phyloP scores from a whole-genome alignment of 371 early-diverging fungal genomes.

The Chytridium lagenaria region DNA sequence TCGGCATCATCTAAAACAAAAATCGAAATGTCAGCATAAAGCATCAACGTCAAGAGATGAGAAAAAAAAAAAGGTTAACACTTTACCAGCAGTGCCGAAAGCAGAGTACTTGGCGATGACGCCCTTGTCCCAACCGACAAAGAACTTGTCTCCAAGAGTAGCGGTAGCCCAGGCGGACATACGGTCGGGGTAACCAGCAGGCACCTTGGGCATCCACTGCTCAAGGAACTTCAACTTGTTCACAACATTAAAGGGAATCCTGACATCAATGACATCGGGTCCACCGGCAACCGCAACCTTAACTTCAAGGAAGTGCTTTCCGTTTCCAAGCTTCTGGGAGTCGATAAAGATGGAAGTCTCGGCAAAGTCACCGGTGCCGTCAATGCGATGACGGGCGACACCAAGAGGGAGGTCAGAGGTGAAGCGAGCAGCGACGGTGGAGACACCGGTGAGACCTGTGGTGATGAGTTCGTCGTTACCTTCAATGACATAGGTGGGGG shows the following conservation, averaged over 20 bases:
- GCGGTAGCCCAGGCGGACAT: background rate
- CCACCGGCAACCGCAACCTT: background rate
- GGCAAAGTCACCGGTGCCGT: background rate
- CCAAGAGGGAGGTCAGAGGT: background rate
- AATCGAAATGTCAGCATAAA: no score
- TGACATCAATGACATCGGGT: background rate
- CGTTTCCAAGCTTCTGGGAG: slow-evolving; percentile 1
- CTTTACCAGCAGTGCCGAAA: background rate
- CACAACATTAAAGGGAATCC: background rate
- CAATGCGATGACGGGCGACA: background rate
- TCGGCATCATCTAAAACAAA: no score
- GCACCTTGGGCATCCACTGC: background rate
- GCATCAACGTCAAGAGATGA: no score
- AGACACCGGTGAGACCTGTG: background rate
- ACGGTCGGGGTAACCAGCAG: background rate
- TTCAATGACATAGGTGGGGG: background rate
- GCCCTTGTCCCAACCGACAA: background rate
- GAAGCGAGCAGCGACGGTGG: background rate
- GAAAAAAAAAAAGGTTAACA: no score
- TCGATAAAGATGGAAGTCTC: background rate
- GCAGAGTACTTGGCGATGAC: background rate
- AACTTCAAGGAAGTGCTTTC: background rate
- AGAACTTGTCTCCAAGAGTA: background rate
- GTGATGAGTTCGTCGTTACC: background rate
- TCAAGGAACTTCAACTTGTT: slow-evolving; percentile 7